Evolutionary conservation across 2,329 filamentous ascomycete genomes (phyloP).

Genomic region (Colletotrichum lini): DNA sequence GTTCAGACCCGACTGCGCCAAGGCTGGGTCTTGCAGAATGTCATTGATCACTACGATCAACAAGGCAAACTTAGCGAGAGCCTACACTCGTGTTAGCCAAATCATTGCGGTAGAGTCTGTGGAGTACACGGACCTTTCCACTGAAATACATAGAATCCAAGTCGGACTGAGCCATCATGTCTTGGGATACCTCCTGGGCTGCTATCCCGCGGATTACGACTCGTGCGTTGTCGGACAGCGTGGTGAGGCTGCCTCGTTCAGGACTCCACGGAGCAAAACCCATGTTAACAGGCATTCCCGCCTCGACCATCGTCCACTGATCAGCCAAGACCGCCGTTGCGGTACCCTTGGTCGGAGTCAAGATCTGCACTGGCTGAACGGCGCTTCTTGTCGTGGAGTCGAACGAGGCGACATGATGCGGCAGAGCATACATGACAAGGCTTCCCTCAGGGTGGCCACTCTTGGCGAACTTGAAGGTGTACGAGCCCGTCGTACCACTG

Average conservation of each 20-base stretch:
- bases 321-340: slow-evolving; percentile 81
- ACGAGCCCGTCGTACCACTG: slow-evolving; percentile 74
- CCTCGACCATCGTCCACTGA: slow-evolving; percentile 84
- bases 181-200: slow-evolving; percentile 80
- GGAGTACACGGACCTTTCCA: slow-evolving; percentile 74
- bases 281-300: slow-evolving; percentile 79
- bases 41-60: slow-evolving; percentile 77
- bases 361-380: slow-evolving; percentile 72
- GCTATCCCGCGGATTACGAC: slow-evolving; percentile 73
- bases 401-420: slow-evolving; percentile 87
- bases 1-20: slow-evolving; percentile 71
- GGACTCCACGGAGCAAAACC: slow-evolving; percentile 85
- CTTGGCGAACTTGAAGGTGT: slow-evolving; percentile 82
- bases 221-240: slow-evolving; percentile 69
- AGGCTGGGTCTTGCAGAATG: slow-evolving; percentile 69
- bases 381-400: slow-evolving; percentile 67
- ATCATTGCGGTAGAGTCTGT: rapidly evolving
- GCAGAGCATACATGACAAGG: slow-evolving; percentile 88
- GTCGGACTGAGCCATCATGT: slow-evolving; percentile 81
- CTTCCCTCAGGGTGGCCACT: slow-evolving; percentile 71
- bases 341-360: slow-evolving; percentile 88
- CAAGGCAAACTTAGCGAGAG: slow-evolving; percentile 81
- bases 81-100: slow-evolving; percentile 55
- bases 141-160: slow-evolving; percentile 93
- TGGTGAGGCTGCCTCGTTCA: slow-evolving; percentile 59